Conservation (phyloP, 2,329 filamentous ascomycete species). For the Alternaria conjuncta region DNA sequence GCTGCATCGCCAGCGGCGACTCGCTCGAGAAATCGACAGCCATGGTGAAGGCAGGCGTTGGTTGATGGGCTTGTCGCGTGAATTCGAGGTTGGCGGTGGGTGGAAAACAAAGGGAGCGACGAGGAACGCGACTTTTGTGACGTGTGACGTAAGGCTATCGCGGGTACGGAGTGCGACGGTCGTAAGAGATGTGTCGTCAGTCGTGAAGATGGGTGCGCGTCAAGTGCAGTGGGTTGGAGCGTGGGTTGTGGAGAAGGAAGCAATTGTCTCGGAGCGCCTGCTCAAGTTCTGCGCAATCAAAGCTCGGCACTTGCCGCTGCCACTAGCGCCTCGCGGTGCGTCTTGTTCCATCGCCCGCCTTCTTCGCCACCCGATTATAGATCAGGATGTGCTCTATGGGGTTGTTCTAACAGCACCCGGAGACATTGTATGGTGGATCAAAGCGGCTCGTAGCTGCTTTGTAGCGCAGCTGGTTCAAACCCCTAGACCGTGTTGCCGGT, state of each 20-base stretch:
- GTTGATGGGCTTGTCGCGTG: constrained; percentile 16
- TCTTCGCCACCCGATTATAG: constrained; percentile 1
- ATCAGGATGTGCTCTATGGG: background rate
- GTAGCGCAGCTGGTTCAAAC: background rate
- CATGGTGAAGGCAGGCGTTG: constrained; percentile 60
- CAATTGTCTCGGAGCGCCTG: constrained; percentile 16
- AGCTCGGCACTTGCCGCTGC: constrained; percentile 16
- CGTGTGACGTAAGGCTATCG: constrained; percentile 20
- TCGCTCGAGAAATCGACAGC: constrained; percentile 76
- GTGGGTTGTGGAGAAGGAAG: constrained; percentile 14
- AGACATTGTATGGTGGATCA: background rate
- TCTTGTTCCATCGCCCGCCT: background rate
- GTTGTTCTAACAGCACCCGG: background rate
- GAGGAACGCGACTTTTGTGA: constrained; percentile 28
- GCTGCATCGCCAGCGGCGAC: constrained; percentile 82
- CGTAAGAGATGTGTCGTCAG: constrained; percentile 16
- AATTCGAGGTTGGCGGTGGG: constrained; percentile 20
- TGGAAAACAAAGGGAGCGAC: constrained; percentile 29
- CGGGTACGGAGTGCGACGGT: constrained; percentile 12
- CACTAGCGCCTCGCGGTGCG: constrained; percentile 5
- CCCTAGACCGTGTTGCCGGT: too few species aligned
- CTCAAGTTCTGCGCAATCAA: constrained; percentile 20
- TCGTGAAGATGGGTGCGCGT: constrained; percentile 19
- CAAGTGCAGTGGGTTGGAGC: constrained; percentile 2
- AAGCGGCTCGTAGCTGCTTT: background rate